A percentile compares a stretch with the other conserved stretches of the same genome.
Evolutionary conservation across 2,329 filamentous ascomycete genomes (phyloP).

Genomic region (Xylariaceae sp.): DNA sequence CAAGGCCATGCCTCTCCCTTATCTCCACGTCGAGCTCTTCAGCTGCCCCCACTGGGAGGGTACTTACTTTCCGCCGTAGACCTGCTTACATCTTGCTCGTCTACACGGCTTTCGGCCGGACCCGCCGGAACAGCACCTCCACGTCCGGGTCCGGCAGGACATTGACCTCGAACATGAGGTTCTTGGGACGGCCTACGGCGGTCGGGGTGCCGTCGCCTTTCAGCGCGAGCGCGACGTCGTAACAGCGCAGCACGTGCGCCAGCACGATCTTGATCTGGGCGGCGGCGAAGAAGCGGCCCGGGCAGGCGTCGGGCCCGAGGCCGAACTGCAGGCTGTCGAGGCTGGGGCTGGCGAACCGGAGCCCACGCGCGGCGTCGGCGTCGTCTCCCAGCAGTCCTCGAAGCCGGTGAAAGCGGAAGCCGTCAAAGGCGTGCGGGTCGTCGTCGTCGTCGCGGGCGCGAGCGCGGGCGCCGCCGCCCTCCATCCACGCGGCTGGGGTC

Average conservation of each 20-base stretch:
- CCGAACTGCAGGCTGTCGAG: conserved; percentile 29
- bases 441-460: too few species aligned
- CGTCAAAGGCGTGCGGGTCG: conserved; percentile 19
- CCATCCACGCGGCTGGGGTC: conserved; percentile 18
- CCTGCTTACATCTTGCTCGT: too few species aligned
- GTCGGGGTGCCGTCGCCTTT: too few species aligned
- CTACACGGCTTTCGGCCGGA: too few species aligned
- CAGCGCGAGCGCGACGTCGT: conserved; percentile 19
- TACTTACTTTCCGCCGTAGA: too few species aligned
- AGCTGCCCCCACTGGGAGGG: too few species aligned
- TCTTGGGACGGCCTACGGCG: conserved; percentile 16
- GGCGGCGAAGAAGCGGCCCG: conserved; percentile 32
- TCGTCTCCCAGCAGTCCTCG: conserved; percentile 15
- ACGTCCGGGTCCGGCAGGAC: conserved; percentile 19
- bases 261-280: conserved; percentile 30
- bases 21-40: too few species aligned
- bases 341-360: conserved; percentile 26
- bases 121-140: conserved; percentile 19
- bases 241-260: conserved; percentile 17
- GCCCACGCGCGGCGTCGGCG: conserved; percentile 17
- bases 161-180: conserved; percentile 23
- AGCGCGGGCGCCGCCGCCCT: too few species aligned
- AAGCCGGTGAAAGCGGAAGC: conserved; percentile 21
- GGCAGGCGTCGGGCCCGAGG: conserved; percentile 32
- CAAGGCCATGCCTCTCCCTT: too few species aligned